Evolutionary conservation across 371 early-diverging fungal species (phyloP), one percentile per base, ranked within the genome.

Genomic region (Phascolomyces articulosus): DNA sequence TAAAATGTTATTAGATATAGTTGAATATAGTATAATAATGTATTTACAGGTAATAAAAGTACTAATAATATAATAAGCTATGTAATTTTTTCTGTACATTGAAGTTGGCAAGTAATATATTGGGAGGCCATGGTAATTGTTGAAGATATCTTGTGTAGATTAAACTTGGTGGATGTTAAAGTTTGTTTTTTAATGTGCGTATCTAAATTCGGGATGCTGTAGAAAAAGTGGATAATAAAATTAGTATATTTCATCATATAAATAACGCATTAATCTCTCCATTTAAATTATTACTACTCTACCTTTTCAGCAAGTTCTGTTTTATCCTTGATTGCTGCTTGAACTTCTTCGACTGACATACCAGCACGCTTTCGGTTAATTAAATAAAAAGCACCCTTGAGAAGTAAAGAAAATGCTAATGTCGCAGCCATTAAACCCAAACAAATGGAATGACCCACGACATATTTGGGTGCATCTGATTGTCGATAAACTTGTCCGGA

Each of bases 401-500:
- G 34, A 34, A 11, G 9, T 2, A 34, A 2, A 1, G 34, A 34
- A 9, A 11, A 34, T 11, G 11, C 11, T 34, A 34, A 34, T 9
- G 34, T 34, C 11, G 11, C 34, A 81, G 6, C 71, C 82, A 87
- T 78, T 59, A 87, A 66, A 16, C 60, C 65, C 18, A 71, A 65
- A 49, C 82, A 81, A 40, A 77, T 77, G 18, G 71, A 54, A 34
- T 87, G 85, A 11, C 82, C 86, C 18, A 69, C 69, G 10, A 69
- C 65, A 67, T 86, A 90, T 34, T 70, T 51, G 1, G 88, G 89
- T 10, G 80, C 86, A 67, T 91, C 90, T n/a, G 75, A 59, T 10
- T 75, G 75, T 31, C 85, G 76, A 64, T 91, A 91, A 9, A 80
- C 72, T 53, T 87, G 89, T 11, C 88, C 87, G 8, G 83, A 84